A percentile compares a stretch with the other conserved stretches of the same genome.
phyloP scores from a whole-genome alignment of 148 eudicot species.

The Cornus controversa region DNA sequence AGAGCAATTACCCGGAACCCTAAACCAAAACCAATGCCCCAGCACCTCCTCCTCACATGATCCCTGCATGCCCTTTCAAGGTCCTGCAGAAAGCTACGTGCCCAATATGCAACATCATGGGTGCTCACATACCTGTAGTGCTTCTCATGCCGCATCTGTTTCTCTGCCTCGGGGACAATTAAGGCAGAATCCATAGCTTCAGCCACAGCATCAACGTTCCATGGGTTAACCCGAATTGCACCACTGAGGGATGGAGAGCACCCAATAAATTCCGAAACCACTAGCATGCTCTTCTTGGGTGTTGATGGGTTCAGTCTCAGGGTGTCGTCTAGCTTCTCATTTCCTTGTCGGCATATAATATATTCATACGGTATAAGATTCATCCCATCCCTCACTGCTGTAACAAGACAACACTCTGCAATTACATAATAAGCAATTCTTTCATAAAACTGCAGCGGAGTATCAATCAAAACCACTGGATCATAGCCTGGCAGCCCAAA shows the following conservation, averaged over 20 bases:
- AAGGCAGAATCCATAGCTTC: constrained; percentile 80
- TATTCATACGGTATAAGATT: constrained; percentile 87
- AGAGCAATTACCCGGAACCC: constrained; percentile 77
- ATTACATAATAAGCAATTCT: constrained; percentile 72
- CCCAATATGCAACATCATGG: constrained; percentile 88
- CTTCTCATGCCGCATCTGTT: constrained; percentile 78
- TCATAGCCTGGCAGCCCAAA: constrained; percentile 59
- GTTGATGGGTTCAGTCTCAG: constrained; percentile 45
- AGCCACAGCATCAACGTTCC: constrained; percentile 77
- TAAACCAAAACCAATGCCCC: constrained; percentile 88
- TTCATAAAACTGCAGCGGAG: constrained; percentile 63
- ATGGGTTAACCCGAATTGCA: constrained; percentile 81
- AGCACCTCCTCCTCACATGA: constrained; percentile 67
- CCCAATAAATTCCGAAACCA: constrained; percentile 84
- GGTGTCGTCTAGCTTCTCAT: constrained; percentile 44
- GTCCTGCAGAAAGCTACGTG: constrained; percentile 77
- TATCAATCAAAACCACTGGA: constrained; percentile 70
- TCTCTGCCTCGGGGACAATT: constrained; percentile 55
- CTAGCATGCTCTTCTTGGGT: constrained; percentile 84
- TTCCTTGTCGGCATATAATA: constrained; percentile 70
- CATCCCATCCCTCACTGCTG: constrained; percentile 92
- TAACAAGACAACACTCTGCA: constrained; percentile 83
- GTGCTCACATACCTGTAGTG: constrained; percentile 81
- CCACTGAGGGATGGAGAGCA: constrained; percentile 96
- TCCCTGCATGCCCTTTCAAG: constrained; percentile 80